These are phyloP conservation scores for Spergularia bocconei DNA, from an alignment of 148 eudicot species.

Conservation along the genomic window DNA sequence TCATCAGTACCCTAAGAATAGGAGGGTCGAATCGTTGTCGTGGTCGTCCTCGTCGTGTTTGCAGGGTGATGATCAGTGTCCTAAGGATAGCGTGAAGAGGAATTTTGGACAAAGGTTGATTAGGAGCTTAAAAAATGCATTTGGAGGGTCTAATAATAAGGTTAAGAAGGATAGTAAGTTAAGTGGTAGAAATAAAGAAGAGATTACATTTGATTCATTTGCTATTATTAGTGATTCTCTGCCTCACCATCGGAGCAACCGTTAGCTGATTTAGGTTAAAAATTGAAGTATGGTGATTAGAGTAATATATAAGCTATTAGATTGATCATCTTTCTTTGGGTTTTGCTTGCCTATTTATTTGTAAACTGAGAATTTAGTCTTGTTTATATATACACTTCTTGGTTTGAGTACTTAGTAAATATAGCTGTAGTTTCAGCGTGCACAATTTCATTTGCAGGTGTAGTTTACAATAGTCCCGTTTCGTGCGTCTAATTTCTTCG, in stretches of 20 bases:
- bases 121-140: constrained; percentile 48
- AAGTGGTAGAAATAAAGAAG: constrained; percentile 4
- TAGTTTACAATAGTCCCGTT: no score
- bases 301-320: background rate
- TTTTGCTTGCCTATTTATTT: background rate
- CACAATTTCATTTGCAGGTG: no score
- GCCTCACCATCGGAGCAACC: constrained; percentile 23
- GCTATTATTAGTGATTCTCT: constrained; percentile 1
- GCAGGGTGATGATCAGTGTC: background rate
- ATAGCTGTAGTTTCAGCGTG: no score
- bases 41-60: constrained; percentile 14
- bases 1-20: constrained; percentile 6
- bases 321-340: background rate
- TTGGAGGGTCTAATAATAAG: constrained; percentile 32
- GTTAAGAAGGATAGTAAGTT: constrained; percentile 7
- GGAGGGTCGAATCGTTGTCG: constrained; percentile 12
- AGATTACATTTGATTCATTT: constrained; percentile 8
- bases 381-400: no score
- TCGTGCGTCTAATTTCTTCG: no score
- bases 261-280: constrained; percentile 1
- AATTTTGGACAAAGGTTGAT: constrained; percentile 49
- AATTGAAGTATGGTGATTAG: background rate
- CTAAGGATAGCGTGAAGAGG: constrained; percentile 27
- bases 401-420: no score
- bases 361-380: no score